Percentiles rank a stretch among this genome's conserved stretches.
Evolutionary conservation across 192 early-diverging fungal genomes (phyloP).

Genomic region (Geranomyces michiganensis): DNA sequence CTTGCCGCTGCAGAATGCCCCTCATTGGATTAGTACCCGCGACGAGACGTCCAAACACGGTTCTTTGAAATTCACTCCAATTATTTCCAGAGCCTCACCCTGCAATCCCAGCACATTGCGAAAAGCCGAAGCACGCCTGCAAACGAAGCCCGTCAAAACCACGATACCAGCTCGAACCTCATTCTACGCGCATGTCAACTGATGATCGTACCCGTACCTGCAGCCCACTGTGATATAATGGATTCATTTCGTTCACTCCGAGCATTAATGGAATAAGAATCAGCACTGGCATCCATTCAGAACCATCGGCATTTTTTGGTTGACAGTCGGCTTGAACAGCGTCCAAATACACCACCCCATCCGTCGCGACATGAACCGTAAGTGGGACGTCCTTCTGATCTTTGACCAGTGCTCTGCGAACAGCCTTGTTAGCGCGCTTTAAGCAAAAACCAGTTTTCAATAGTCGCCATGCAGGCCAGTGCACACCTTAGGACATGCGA

Average conservation of each 20-base stretch:
- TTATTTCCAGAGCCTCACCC: slow-evolving; percentile 56
- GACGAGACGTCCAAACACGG: slow-evolving; percentile 3
- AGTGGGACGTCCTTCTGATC: slow-evolving; percentile 62
- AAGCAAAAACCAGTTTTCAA: background rate
- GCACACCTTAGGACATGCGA: slow-evolving; percentile 78
- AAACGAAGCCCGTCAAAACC: slow-evolving; percentile 16
- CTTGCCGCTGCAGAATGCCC: slow-evolving; percentile 61
- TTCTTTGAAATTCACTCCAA: background rate
- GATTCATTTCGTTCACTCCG: slow-evolving; percentile 89
- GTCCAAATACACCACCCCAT: slow-evolving; percentile 79
- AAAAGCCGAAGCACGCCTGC: slow-evolving; percentile 74
- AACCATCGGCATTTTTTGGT: slow-evolving; percentile 25
- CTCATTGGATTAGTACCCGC: too few relatives aligned
- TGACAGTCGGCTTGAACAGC: slow-evolving; percentile 61
- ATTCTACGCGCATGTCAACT: background rate
- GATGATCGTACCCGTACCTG: slow-evolving; percentile 51
- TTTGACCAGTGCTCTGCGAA: slow-evolving; percentile 59
- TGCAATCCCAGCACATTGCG: slow-evolving; percentile 86
- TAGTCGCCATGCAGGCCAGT: background rate
- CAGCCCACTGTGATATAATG: slow-evolving; percentile 75
- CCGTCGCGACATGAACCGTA: slow-evolving; percentile 75
- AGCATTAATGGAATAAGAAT: slow-evolving; percentile 86
- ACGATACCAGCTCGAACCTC: background rate
- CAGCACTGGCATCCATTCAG: slow-evolving; percentile 49
- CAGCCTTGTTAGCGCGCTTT: background rate